phyloP scores from a whole-genome alignment of 2,329 filamentous ascomycete genomes.

The Diaporthe sp. region DNA sequence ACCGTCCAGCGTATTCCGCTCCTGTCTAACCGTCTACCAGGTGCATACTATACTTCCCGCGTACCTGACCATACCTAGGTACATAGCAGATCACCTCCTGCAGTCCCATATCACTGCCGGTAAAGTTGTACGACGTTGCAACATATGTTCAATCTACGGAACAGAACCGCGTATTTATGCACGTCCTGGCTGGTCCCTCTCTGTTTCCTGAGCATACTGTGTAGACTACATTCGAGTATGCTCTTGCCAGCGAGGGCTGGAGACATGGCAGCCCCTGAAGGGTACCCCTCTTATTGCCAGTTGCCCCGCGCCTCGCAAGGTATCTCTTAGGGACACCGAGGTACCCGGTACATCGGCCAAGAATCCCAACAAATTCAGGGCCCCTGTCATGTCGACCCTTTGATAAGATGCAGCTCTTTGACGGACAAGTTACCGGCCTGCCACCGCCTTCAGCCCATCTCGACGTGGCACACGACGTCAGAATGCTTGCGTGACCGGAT shows the following conservation, averaged over 20 bases:
- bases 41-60: not conserved
- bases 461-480: constrained; percentile 29
- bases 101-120: not conserved
- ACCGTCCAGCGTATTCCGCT: not conserved
- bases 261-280: not conserved
- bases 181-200: not conserved
- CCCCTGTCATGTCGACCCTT: constrained; percentile 17
- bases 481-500: constrained; percentile 31
- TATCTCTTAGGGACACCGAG: not conserved
- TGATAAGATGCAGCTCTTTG: constrained; percentile 24
- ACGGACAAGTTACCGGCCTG: constrained; percentile 15
- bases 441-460: constrained; percentile 16
- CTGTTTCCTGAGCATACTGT: not conserved
- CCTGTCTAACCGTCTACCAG: not conserved
- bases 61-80: not conserved
- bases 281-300: not conserved
- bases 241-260: not conserved
- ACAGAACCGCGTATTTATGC: not conserved
- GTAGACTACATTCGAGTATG: not conserved
- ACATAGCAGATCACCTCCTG: not conserved
- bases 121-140: not conserved
- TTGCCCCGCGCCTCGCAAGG: not conserved
- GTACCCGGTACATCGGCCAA: constrained; percentile 13
- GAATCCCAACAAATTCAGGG: constrained; percentile 37
- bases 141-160: not conserved